Conservation (phyloP, 805 yeast genomes). For the Pichia heedii region DNA sequence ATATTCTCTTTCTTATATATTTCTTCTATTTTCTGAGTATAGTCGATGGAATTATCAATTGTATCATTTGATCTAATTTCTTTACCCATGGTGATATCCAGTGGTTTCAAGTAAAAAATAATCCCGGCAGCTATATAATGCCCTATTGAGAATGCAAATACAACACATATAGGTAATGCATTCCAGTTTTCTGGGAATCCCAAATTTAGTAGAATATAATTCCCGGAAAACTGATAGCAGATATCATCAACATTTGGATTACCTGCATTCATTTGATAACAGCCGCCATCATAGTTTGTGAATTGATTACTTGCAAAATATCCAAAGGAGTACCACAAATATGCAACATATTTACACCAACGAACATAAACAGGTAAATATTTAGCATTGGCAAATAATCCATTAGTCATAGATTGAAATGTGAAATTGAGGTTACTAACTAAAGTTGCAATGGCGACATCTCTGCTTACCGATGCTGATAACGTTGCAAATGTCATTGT, state of each 20-base stretch:
- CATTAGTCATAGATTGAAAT: conserved; percentile 69
- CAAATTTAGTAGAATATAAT: conserved; percentile 40
- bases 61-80: conserved; percentile 15
- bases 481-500: conserved; percentile 47
- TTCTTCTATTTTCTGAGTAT: not conserved
- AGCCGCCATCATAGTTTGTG: conserved; percentile 50
- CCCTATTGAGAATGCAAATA: conserved; percentile 50
- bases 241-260: conserved; percentile 22
- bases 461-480: conserved; percentile 48
- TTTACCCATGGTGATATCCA: conserved; percentile 43
- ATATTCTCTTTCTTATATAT: not conserved
- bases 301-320: conserved; percentile 57
- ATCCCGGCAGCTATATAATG: conserved; percentile 41
- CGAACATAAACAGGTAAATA: conserved; percentile 78
- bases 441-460: conserved; percentile 53
- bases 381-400: conserved; percentile 65
- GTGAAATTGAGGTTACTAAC: conserved; percentile 59
- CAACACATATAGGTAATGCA: conserved; percentile 51
- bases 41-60: conserved; percentile 11
- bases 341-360: conserved; percentile 74
- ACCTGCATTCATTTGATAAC: conserved; percentile 31
- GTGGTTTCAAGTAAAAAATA: conserved; percentile 38
- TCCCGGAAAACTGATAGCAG: conserved; percentile 47
- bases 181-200: conserved; percentile 64
- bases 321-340: conserved; percentile 74